Evolutionary conservation across 352 stramenopile genomes (phyloP), one percentile per base, ranked within the genome.

Genomic region (Phytopythium sindhum): DNA sequence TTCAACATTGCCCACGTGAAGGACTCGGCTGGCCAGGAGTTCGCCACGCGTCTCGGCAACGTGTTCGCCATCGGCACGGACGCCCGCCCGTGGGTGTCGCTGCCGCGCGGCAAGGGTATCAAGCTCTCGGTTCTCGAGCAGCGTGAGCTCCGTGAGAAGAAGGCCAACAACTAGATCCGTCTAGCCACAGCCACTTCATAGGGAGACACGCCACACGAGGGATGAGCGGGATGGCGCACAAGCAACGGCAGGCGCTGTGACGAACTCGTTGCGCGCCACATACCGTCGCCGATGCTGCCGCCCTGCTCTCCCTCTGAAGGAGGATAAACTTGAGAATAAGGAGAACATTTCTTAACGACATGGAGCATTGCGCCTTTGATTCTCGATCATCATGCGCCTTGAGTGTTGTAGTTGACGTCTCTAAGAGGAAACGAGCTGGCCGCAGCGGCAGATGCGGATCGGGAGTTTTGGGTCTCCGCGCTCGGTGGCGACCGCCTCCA

Each of bases 1-100:
- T 99, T 99, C 88, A 97, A 98, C 75, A 99, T 99, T 87, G 95
- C 98, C 55, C 98, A 98, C 78, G 84, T 99, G 52, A 98, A 98
- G 88, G 98, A 99, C 85, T 91, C 95, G 73, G 94, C 96, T 71
- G 97, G 97, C 67, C 81, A 99, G 84, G 82, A 91, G 58, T 99
- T 99, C 76, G 97, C 97, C 69, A 99, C 98, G 31, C 93, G 98
- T 77, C 87, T 98, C 51, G 78, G 80, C 61, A 99, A 99, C 83
- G 93, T 99, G 64, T 99, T 99, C 73, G 87, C 97, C 37, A 98
- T 99, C 75, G 97, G 97, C 79, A 90, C 89, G 72, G 86, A 93
- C 63, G 87, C 93, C 60, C 90, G 93, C 44, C 90, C 96, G 66
- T 90, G 93, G 70, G 90, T 99, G 55, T 97, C 95, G 55, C 89